Percentiles rank a stretch among this genome's conserved stretches.
Evolutionary conservation across 495 filamentous ascomycete species (phyloP).

Genomic region (Aspergillus sparsus): DNA sequence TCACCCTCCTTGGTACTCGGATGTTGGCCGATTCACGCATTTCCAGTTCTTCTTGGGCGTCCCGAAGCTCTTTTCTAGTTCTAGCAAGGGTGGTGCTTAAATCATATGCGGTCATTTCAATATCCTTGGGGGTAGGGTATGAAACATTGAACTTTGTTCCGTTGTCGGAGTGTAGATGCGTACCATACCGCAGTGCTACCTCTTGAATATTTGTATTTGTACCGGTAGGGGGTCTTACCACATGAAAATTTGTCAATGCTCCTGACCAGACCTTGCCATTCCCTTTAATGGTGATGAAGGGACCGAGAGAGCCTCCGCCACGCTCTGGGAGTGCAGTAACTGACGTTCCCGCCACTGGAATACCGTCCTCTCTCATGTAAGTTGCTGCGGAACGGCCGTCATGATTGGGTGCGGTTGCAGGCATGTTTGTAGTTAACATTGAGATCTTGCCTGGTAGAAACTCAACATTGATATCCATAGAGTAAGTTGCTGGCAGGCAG

Average conservation of each 20-base stretch:
- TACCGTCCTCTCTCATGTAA: neutral
- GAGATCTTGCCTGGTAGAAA: neutral
- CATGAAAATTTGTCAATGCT: neutral
- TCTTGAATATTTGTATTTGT: neutral
- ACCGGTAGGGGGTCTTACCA: neutral
- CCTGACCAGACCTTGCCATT: neutral
- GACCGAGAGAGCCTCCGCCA: constrained; percentile 1
- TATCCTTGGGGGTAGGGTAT: constrained; percentile 1
- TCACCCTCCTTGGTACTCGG: neutral
- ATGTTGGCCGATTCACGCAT: neutral
- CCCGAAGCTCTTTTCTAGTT: neutral
- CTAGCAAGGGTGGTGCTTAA: neutral
- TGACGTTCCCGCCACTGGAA: constrained; percentile 3
- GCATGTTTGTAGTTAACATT: neutral
- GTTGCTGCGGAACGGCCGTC: neutral
- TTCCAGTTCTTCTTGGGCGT: neutral
- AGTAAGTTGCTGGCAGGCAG: neutral
- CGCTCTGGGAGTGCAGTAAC: constrained; percentile 6
- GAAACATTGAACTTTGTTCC: constrained; percentile 4
- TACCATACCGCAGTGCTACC: neutral
- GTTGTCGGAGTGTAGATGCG: neutral
- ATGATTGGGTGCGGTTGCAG: neutral
- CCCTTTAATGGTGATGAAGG: neutral
- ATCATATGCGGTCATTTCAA: neutral
- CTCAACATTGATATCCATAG: neutral